Conservation (phyloP, 2,329 filamentous ascomycete species). For the Ascochyta pisi region DNA sequence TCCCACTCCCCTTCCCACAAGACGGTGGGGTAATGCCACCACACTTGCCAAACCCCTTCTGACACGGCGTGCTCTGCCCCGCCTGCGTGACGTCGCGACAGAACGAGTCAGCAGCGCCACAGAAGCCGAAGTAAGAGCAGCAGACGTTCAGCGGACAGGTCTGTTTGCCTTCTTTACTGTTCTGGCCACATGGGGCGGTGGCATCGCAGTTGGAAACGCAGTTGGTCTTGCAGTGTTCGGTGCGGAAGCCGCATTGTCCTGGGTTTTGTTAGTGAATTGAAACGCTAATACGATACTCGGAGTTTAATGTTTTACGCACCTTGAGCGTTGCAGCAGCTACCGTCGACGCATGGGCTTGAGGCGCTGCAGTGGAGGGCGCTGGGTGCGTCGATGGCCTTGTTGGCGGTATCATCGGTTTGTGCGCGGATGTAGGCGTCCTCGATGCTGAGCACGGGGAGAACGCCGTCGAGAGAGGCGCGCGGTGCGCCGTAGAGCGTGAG, state of each 20-base stretch:
- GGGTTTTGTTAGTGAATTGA: neutral
- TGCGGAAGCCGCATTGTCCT: constrained; percentile 22
- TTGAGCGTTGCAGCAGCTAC: constrained; percentile 19
- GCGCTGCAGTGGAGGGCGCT: constrained; percentile 13
- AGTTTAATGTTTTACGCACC: constrained; percentile 3
- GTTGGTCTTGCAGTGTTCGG: constrained; percentile 20
- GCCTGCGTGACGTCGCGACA: constrained; percentile 9
- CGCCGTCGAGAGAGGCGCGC: constrained; percentile 9
- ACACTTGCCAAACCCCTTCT: constrained; percentile 18
- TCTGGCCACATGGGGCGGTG: constrained; percentile 47
- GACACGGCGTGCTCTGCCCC: constrained; percentile 8
- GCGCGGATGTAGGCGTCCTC: constrained; percentile 20
- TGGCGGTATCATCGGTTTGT: constrained; percentile 8
- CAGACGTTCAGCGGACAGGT: constrained; percentile 26
- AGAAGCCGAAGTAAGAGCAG: constrained; percentile 49
- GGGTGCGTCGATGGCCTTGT: neutral
- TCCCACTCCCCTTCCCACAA: constrained; percentile 24
- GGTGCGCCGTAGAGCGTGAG: constrained; percentile 16
- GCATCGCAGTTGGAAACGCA: constrained; percentile 48
- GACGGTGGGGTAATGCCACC: constrained; percentile 7
- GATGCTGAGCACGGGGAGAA: constrained; percentile 14
- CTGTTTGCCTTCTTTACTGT: constrained; percentile 19
- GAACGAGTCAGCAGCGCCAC: constrained; percentile 43
- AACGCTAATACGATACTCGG: neutral
- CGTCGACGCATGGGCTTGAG: constrained; percentile 15